Conservation (phyloP, 2,329 filamentous ascomycete species). For the Fonsecaea monophora region DNA sequence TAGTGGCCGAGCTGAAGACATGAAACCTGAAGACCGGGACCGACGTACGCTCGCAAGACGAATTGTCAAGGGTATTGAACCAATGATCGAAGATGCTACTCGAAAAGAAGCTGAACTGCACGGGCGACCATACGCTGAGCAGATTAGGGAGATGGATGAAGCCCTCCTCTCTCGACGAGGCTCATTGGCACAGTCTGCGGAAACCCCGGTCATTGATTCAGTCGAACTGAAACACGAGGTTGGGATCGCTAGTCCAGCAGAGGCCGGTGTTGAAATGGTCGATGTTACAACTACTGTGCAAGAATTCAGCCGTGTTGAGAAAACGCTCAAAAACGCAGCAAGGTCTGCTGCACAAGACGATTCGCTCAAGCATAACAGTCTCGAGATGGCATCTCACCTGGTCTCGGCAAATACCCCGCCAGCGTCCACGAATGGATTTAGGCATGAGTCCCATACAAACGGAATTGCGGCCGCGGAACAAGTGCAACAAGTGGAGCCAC, state of each 20-base stretch:
- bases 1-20: conserved; percentile 54
- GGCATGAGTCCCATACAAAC: conserved; percentile 42
- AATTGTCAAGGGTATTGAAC: conserved; percentile 83
- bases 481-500: conserved; percentile 45
- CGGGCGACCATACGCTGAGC: conserved; percentile 70
- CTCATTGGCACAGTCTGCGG: conserved; percentile 50
- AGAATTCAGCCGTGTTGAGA: conserved; percentile 25
- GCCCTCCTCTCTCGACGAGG: conserved; percentile 64
- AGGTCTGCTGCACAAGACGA: conserved; percentile 10
- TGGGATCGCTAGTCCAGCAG: conserved; percentile 32
- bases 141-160: conserved; percentile 75
- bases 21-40: conserved; percentile 73
- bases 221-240: conserved; percentile 44
- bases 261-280: conserved; percentile 48
- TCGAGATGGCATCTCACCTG: conserved; percentile 16
- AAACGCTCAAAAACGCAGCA: conserved; percentile 3
- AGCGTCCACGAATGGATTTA: conserved; percentile 41
- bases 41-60: conserved; percentile 85
- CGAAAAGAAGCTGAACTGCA: conserved; percentile 82
- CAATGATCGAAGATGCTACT: conserved; percentile 75
- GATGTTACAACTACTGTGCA: conserved; percentile 45
- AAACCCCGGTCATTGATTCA: conserved; percentile 36
- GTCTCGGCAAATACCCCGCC: conserved; percentile 39
- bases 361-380: conserved; percentile 19
- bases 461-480: conserved; percentile 54